phyloP scores from a whole-genome alignment of 1,284 basidiomycete species.

The Cutaneotrichosporon mucoides region DNA sequence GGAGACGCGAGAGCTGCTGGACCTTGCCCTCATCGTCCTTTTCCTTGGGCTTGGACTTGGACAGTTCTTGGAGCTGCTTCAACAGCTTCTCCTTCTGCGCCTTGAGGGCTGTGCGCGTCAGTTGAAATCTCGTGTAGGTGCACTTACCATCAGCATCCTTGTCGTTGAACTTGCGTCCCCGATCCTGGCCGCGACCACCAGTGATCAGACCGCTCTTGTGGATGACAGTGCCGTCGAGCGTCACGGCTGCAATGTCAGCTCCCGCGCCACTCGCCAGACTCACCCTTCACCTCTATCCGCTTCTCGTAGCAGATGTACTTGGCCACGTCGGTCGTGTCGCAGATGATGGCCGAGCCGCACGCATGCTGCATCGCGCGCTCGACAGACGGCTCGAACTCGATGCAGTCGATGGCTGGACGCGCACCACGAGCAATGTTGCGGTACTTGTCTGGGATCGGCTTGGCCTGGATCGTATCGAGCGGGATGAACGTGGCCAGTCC shows the following conservation, averaged over 20 bases:
- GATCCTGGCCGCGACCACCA: conserved; percentile 75
- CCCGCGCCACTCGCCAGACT: conserved; percentile 21
- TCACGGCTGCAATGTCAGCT: conserved; percentile 64
- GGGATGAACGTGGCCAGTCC: conserved; percentile 97
- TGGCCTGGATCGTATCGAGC: conserved; percentile 90
- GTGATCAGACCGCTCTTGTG: conserved; percentile 98
- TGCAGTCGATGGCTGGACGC: conserved; percentile 88
- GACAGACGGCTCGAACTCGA: conserved; percentile 77
- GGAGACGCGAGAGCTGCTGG: conserved; percentile 70
- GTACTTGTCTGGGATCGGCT: conserved; percentile 90
- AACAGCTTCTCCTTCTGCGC: conserved; percentile 69
- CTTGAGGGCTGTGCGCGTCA: conserved; percentile 57
- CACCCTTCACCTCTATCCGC: conserved; percentile 92
- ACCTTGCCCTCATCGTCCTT: conserved; percentile 77
- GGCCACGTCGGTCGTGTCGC: conserved; percentile 90
- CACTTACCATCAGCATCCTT: conserved; percentile 75
- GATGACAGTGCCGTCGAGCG: conserved; percentile 92
- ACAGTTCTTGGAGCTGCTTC: conserved; percentile 74
- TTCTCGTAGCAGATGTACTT: conserved; percentile 88
- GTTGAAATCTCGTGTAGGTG: neutral
- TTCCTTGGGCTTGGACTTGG: conserved; percentile 71
- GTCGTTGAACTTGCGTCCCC: conserved; percentile 84
- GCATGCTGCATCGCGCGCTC: conserved; percentile 95
- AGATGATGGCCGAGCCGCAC: conserved; percentile 91
- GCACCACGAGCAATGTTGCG: conserved; percentile 87